Percentiles rank a stretch among this genome's conserved stretches.
phyloP scores from a whole-genome alignment of 495 filamentous ascomycete species.

The Thermochaetoides thermophila region DNA sequence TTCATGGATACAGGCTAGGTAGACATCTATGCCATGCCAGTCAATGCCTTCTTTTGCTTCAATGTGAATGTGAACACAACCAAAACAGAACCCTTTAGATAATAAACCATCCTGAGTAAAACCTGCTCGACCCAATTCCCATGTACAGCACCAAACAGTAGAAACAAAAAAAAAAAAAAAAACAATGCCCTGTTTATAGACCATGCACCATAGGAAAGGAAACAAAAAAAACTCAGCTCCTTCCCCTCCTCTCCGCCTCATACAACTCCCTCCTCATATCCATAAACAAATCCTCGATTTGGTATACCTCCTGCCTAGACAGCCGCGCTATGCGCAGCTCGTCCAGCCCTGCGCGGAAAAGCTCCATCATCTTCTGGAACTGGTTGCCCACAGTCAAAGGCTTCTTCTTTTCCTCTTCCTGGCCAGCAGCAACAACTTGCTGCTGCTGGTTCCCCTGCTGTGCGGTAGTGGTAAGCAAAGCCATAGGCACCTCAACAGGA shows the following conservation, averaged over 20 bases:
- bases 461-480: neutral
- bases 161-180: too few species aligned
- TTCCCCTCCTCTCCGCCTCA: constrained; percentile 40
- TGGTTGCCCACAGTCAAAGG: constrained; percentile 1
- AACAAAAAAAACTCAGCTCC: constrained; percentile 4
- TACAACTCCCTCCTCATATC: constrained; percentile 50
- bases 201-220: too few species aligned
- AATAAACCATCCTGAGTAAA: too few species aligned
- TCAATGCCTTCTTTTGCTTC: too few species aligned
- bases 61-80: too few species aligned
- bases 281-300: constrained; percentile 53
- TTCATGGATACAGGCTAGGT: too few species aligned
- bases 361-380: constrained; percentile 29
- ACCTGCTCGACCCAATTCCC: too few species aligned
- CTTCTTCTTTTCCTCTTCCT: neutral
- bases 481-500: constrained; percentile 1
- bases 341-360: constrained; percentile 35
- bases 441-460: neutral
- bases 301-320: constrained; percentile 35
- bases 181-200: too few species aligned
- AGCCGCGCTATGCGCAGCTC: constrained; percentile 36
- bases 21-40: too few species aligned
- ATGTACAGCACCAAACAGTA: too few species aligned
- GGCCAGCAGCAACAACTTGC: neutral
- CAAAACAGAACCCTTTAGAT: too few species aligned